These are phyloP conservation scores for Halophytophthora polymorphica DNA, from an alignment of 352 stramenopile species.

Conservation along the genomic window DNA sequence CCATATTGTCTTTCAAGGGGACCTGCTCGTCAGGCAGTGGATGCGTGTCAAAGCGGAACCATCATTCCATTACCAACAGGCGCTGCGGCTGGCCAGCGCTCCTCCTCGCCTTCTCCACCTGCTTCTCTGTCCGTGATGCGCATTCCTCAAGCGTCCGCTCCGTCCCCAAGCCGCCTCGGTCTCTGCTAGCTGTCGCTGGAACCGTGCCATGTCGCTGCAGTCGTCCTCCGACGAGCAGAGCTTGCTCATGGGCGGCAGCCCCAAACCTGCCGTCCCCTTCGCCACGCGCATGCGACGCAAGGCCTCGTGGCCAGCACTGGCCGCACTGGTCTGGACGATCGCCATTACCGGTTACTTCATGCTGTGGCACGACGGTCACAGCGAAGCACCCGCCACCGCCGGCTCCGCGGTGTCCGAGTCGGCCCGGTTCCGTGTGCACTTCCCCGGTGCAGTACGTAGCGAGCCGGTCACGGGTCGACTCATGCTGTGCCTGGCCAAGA, in stretches of 20 bases:
- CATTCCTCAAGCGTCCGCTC: conserved; percentile 21
- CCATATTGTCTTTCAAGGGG: neutral
- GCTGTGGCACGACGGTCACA: conserved; percentile 1
- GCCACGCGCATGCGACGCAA: conserved; percentile 5
- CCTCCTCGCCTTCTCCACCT: neutral
- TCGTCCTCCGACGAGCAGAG: conserved; percentile 15
- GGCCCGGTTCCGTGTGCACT: conserved; percentile 39
- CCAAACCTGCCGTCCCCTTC: conserved; percentile 6
- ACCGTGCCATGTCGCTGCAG: conserved; percentile 20
- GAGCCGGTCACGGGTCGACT: conserved; percentile 51
- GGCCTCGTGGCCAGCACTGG: neutral
- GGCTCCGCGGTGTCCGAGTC: conserved; percentile 6
- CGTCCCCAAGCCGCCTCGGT: conserved; percentile 3
- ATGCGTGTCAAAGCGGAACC: neutral
- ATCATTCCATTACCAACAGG: neutral
- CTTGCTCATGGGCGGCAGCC: conserved; percentile 8
- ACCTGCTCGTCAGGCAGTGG: neutral
- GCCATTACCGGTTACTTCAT: conserved; percentile 12
- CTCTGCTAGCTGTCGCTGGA: neutral
- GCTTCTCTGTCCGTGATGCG: conserved; percentile 22
- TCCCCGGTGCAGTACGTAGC: conserved; percentile 23
- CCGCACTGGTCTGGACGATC: conserved; percentile 13
- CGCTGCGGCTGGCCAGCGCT: neutral
- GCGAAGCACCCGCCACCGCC: neutral
- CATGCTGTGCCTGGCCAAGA: conserved; percentile 55